These are phyloP conservation scores for Ogataea neopini DNA, from an alignment of 805 yeast genomes.

Conservation along the genomic window DNA sequence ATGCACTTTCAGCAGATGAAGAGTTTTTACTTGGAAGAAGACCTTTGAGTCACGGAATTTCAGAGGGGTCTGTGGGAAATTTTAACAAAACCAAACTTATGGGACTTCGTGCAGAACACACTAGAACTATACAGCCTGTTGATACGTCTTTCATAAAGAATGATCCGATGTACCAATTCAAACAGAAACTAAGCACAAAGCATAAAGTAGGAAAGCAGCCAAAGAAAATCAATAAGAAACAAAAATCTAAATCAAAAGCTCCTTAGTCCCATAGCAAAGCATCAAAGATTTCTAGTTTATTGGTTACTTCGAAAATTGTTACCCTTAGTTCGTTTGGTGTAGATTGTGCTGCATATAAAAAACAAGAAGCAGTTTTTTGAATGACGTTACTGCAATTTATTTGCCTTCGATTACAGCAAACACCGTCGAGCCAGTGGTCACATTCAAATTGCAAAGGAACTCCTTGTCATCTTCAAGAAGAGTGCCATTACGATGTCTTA, in stretches of 20 bases:
- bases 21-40: conserved; percentile 1
- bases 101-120: too few relatives aligned
- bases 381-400: too few relatives aligned
- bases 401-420: conserved; percentile 9
- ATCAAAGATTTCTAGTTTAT: too few relatives aligned
- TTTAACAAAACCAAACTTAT: too few relatives aligned
- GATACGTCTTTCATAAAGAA: neutral
- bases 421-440: conserved; percentile 53
- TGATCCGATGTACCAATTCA: neutral
- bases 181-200: neutral
- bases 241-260: neutral
- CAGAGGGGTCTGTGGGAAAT: neutral
- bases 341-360: too few relatives aligned
- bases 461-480: conserved; percentile 15
- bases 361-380: neutral
- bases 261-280: too few relatives aligned
- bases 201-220: neutral
- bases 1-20: neutral
- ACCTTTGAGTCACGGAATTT: neutral
- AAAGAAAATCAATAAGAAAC: neutral
- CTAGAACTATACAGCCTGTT: too few relatives aligned
- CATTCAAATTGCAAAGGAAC: conserved; percentile 38
- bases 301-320: too few relatives aligned
- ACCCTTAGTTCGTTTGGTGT: too few relatives aligned
- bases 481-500: conserved; percentile 37